Conservation (phyloP, 306 rosid genomes). For the Cotoneaster glaucophyllus region DNA sequence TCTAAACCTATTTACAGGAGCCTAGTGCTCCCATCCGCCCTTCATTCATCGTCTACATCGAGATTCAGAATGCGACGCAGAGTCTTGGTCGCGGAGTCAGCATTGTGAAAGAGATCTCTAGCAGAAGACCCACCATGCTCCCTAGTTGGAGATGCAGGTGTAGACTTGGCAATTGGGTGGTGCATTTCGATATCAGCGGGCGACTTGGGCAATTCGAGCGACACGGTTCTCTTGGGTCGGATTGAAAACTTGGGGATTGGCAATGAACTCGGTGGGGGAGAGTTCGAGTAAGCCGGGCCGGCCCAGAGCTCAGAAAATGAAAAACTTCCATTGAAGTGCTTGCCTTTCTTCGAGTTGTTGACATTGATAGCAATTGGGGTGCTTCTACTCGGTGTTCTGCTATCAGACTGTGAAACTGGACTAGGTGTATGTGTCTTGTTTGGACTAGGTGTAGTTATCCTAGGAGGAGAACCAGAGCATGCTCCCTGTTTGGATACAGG, state of each 20-base stretch:
- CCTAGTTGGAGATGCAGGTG: constrained; percentile 51
- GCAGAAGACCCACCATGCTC: constrained; percentile 26
- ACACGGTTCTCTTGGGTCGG: constrained; percentile 55
- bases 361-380: constrained; percentile 51
- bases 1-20: constrained; percentile 48
- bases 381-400: constrained; percentile 22
- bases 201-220: constrained; percentile 51
- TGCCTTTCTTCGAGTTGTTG: constrained; percentile 20
- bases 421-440: not conserved
- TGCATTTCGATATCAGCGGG: constrained; percentile 34
- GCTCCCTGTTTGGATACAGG: constrained; percentile 27
- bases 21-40: constrained; percentile 11
- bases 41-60: constrained; percentile 40
- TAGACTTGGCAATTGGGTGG: constrained; percentile 47
- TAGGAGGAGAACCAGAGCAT: constrained; percentile 21
- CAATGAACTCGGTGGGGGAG: constrained; percentile 86
- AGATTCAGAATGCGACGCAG: constrained; percentile 73
- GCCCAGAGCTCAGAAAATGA: constrained; percentile 87
- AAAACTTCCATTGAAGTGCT: constrained; percentile 25
- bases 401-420: constrained; percentile 12
- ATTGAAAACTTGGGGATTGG: constrained; percentile 83
- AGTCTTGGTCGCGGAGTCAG: constrained; percentile 60
- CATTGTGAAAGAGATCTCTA: constrained; percentile 32
- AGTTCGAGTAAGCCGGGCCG: constrained; percentile 90
- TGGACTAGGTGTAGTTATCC: constrained; percentile 32